Percentiles rank a stretch among this genome's conserved stretches.
Evolutionary conservation across 2,329 filamentous ascomycete genomes (phyloP).

Genomic region (Phialemoniopsis sp.): DNA sequence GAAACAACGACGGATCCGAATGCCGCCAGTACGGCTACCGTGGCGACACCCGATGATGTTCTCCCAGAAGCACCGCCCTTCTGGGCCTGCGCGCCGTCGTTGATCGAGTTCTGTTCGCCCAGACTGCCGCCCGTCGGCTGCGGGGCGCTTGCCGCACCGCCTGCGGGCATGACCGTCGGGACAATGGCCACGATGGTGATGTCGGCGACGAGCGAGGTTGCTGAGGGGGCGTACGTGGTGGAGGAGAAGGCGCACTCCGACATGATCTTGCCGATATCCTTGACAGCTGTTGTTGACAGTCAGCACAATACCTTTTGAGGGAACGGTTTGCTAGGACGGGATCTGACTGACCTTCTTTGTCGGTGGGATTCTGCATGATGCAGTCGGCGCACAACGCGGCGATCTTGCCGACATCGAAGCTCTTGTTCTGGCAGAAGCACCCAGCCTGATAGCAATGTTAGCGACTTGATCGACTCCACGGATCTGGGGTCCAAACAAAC

Average conservation of each 20-base stretch:
- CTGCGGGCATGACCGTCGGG: constrained; percentile 1
- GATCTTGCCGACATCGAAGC: constrained; percentile 4
- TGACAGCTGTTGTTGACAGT: not conserved
- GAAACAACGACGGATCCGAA: too few species aligned
- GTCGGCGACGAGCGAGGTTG: not conserved
- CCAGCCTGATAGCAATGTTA: too few species aligned
- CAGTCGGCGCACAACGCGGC: constrained; percentile 6
- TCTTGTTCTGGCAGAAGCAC: constrained; percentile 7
- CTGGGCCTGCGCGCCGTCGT: too few species aligned
- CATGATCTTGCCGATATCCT: constrained; percentile 3
- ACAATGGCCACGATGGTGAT: constrained; percentile 7
- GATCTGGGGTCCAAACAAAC: too few species aligned
- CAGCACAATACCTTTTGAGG: not conserved
- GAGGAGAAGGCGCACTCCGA: constrained; percentile 3
- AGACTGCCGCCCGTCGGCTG: too few species aligned
- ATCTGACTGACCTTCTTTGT: not conserved
- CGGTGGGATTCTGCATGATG: constrained; percentile 1
- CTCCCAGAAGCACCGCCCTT: too few species aligned
- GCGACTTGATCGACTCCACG: too few species aligned
- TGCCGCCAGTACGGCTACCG: too few species aligned
- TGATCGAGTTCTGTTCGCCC: too few species aligned
- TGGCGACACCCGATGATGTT: too few species aligned
- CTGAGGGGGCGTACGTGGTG: constrained; percentile 1
- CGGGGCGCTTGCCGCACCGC: too few species aligned
- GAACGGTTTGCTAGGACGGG: too few species aligned